Evolutionary conservation across 208 protist species (phyloP).

Genomic region (Phytomonas sp.): DNA sequence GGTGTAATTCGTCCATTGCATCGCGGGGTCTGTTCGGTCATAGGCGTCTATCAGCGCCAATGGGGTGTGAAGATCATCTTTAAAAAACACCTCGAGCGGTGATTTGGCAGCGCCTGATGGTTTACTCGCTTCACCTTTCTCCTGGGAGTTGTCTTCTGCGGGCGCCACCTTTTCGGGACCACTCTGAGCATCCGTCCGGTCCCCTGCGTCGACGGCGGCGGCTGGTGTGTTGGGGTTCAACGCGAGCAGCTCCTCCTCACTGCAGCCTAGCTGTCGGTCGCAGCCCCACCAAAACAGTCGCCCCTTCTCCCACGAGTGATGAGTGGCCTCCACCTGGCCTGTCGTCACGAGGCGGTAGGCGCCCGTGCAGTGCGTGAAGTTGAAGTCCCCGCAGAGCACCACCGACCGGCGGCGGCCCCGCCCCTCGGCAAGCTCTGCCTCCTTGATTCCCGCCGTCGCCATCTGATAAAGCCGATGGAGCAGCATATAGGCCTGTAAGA

Average conservation of each 20-base stretch:
- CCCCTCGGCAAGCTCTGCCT: not conserved
- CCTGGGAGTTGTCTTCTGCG: not conserved
- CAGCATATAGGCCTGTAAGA: slow-evolving; percentile 78
- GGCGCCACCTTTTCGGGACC: slow-evolving; percentile 3
- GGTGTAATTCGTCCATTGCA: slow-evolving; percentile 87
- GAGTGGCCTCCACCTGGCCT: slow-evolving; percentile 42
- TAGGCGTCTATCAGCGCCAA: slow-evolving; percentile 52
- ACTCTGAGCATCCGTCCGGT: not conserved
- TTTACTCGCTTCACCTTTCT: not conserved
- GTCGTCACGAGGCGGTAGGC: slow-evolving; percentile 76
- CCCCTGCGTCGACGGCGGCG: slow-evolving; percentile 1
- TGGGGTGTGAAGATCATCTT: slow-evolving; percentile 26
- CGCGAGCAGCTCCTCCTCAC: slow-evolving; percentile 27
- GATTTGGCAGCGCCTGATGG: not conserved
- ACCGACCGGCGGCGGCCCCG: slow-evolving; percentile 12
- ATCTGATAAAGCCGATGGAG: slow-evolving; percentile 24
- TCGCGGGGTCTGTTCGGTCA: slow-evolving; percentile 32
- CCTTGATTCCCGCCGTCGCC: not conserved
- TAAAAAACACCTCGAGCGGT: slow-evolving; percentile 26
- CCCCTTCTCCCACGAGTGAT: slow-evolving; percentile 82
- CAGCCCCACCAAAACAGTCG: slow-evolving; percentile 81
- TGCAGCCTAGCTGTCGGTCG: slow-evolving; percentile 54
- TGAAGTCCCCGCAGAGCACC: slow-evolving; percentile 84
- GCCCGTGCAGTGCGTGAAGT: slow-evolving; percentile 77
- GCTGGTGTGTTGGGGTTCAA: slow-evolving; percentile 13